Base-by-base conservation (phyloP, 345 rosid genomes). In the Atalantia buxifolia region DNA sequence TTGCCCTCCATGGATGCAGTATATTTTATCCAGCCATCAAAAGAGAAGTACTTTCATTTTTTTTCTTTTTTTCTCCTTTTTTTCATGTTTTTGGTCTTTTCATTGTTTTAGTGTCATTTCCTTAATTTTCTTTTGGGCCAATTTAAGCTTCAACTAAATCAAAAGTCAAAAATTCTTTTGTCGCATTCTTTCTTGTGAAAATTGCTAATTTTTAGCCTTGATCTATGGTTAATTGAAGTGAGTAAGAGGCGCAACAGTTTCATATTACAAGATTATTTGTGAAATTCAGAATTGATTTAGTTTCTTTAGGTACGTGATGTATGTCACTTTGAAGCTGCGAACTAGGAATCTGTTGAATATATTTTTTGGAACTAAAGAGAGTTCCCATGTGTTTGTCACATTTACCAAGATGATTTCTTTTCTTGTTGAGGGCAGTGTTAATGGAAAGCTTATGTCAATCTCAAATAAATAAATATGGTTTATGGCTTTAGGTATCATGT, bases 1-100 rank as follows among this genome's bases (percentile, higher is more conserved):
- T 77, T 95, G 79, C 93, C 89, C 19, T 85, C 97, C 78, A 89
- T 95, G 98, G 99, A 95, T 77, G 98, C 92, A 38, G 79, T 95
- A 85, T 95, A 95, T 81, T 93, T 91, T 71, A 86, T 95, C 66
- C 98, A 95, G 84, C 98, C 98, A 74, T 74, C 92, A 70, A 93
- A 92, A 88, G 99, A 95, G 78, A 95, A 95, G 98, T 95, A 86
- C 57, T 33, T n/a, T 62, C 28, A 13, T 12, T 13, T 45, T 72
- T 73, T 30, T 69, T 22, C 9, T 4, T 14, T 45, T 50, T 28
- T 22, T 66, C 22, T 45, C 5, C 16, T 45, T 71, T 73, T 60
- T 30, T 71, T 74, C 9, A 18, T 36, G 50, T 31, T 18, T 72
- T 25, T 28, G 6, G 9, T 64, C 77, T 66, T 65, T 4, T 45